Evolutionary conservation across 2,329 filamentous ascomycete genomes (phyloP).

Genomic region (Exophiala sp.): DNA sequence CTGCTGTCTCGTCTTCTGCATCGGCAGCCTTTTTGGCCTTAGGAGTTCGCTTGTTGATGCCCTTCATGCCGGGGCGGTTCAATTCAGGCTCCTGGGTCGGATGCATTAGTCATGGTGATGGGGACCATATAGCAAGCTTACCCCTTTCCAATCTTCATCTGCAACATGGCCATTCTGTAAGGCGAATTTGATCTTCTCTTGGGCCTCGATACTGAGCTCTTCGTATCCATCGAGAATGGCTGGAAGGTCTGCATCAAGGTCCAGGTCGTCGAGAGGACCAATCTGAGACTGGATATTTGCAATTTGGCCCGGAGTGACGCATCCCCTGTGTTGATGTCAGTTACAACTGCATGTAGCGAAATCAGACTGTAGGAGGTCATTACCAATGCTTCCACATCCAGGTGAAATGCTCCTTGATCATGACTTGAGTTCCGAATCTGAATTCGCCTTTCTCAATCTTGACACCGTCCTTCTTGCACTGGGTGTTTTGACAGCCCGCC

Average conservation of each 20-base stretch:
- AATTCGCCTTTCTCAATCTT: constrained; percentile 80
- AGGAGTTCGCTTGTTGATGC: constrained; percentile 52
- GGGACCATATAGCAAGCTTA: constrained; percentile 46
- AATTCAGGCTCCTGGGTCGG: constrained; percentile 64
- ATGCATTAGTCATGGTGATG: constrained; percentile 12
- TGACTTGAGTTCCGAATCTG: constrained; percentile 71
- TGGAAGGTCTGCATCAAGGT: constrained; percentile 46
- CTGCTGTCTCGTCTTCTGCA: constrained; percentile 31
- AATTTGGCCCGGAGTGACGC: constrained; percentile 74
- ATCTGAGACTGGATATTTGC: constrained; percentile 60
- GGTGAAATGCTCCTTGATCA: constrained; percentile 56
- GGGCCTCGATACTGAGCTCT: constrained; percentile 64
- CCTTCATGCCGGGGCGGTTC: constrained; percentile 65
- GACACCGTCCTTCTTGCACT: constrained; percentile 65
- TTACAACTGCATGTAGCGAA: neutral
- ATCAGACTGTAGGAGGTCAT: constrained; percentile 27
- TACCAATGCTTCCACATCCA: constrained; percentile 89
- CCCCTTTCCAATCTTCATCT: constrained; percentile 82
- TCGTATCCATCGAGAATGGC: constrained; percentile 77
- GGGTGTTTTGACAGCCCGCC: constrained; percentile 67
- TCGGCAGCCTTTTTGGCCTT: constrained; percentile 34
- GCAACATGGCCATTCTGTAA: constrained; percentile 76
- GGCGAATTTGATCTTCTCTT: constrained; percentile 70
- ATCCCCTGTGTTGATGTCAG: constrained; percentile 63
- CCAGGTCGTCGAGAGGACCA: constrained; percentile 43